Percentiles rank a stretch among this genome's conserved stretches.
phyloP scores from a whole-genome alignment of 2,329 filamentous ascomycete genomes.

The Fusarium newnesense region DNA sequence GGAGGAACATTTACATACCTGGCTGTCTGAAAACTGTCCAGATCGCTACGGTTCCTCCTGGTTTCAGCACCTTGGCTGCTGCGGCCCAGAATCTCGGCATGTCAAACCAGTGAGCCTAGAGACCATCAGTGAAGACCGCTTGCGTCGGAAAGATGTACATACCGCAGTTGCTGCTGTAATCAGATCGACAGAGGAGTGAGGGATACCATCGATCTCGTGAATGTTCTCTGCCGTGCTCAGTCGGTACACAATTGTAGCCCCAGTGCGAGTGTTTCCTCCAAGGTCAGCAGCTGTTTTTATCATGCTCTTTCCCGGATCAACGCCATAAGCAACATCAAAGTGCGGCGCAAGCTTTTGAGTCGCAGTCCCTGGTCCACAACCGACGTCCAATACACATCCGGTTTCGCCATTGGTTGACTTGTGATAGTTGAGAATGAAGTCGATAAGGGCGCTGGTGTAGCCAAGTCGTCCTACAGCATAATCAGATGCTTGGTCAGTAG shows the following conservation, averaged over 20 bases:
- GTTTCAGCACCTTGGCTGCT: slow-evolving; percentile 1
- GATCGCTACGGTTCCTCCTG: slow-evolving; percentile 4
- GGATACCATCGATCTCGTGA: background rate
- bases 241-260: no score
- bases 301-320: slow-evolving; percentile 6
- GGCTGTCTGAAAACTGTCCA: background rate
- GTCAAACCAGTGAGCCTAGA: slow-evolving; percentile 3
- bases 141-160: accelerated
- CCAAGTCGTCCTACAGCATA: background rate
- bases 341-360: slow-evolving; percentile 1
- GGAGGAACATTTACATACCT: accelerated
- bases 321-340: background rate
- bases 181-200: background rate
- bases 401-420: background rate
- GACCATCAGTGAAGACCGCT: accelerated
- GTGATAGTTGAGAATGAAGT: background rate
- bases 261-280: background rate
- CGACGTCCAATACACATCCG: background rate
- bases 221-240: background rate
- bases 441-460: background rate
- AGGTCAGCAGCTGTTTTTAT: background rate
- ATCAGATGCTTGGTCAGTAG: background rate
- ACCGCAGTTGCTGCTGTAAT: slow-evolving; percentile 10
- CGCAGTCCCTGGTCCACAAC: background rate
- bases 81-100: slow-evolving; percentile 11